Percentiles rank a stretch among this genome's conserved stretches.
Evolutionary conservation across 2,329 filamentous ascomycete species (phyloP).

Genomic region (Beauveria sp.): DNA sequence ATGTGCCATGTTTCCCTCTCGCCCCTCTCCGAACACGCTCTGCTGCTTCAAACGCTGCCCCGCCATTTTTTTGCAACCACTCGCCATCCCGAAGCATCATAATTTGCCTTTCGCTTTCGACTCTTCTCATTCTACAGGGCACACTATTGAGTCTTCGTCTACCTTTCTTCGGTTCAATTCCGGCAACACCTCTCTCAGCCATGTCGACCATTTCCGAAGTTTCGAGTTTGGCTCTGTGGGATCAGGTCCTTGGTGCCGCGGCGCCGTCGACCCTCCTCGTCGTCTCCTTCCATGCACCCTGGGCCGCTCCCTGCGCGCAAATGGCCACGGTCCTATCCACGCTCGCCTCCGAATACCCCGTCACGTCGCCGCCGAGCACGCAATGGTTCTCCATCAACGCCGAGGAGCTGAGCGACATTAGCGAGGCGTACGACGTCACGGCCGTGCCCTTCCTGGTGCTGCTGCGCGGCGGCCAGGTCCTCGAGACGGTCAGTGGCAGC

Average conservation of each 20-base stretch:
- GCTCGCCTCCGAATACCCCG: conserved; percentile 78
- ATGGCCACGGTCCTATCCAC: conserved; percentile 83
- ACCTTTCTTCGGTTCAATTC: not conserved
- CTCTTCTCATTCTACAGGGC: not conserved
- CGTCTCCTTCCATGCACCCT: conserved; percentile 92
- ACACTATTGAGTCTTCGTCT: not conserved
- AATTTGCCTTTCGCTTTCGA: not conserved
- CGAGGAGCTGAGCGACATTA: conserved; percentile 86
- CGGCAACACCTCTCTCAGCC: conserved; percentile 15
- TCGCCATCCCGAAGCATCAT: conserved; percentile 13
- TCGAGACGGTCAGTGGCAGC: conserved; percentile 84
- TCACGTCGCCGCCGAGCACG: conserved; percentile 56
- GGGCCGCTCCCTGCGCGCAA: conserved; percentile 92
- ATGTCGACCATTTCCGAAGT: conserved; percentile 79
- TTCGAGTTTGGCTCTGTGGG: conserved; percentile 65
- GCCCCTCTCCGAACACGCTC: conserved; percentile 13
- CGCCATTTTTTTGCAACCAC: conserved; percentile 14
- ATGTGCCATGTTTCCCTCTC: not conserved
- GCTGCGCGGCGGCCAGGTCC: conserved; percentile 62
- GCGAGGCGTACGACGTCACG: conserved; percentile 87
- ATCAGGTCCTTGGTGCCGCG: conserved; percentile 56
- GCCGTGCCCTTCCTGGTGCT: conserved; percentile 90
- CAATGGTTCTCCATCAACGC: conserved; percentile 89
- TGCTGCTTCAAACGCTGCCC: conserved; percentile 12
- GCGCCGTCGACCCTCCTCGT: conserved; percentile 67